Percentiles rank a stretch among this genome's conserved stretches.
Conservation (phyloP, 2,329 filamentous ascomycete genomes). For the Trichoderma cornu-damae region DNA sequence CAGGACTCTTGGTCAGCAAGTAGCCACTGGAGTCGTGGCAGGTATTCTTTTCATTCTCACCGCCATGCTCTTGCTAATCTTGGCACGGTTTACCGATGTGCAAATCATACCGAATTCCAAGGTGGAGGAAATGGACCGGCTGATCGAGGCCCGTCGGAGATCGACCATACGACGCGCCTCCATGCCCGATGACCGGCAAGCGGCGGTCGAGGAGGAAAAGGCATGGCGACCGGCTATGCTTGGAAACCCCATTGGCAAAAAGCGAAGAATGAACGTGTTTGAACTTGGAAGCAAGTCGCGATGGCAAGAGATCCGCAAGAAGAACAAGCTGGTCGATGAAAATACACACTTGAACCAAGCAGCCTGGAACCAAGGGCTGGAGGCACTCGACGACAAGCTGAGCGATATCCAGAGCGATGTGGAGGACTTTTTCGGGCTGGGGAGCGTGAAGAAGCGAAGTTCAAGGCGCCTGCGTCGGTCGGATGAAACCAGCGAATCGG, state of each 20-base stretch:
- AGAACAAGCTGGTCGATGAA: conserved; percentile 52
- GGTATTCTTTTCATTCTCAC: conserved; percentile 62
- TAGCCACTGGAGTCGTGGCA: conserved; percentile 63
- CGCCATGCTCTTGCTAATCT: conserved; percentile 53
- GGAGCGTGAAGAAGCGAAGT: conserved; percentile 26
- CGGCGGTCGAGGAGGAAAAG: conserved; percentile 46
- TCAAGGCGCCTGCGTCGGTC: conserved; percentile 26
- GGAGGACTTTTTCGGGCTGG: conserved; percentile 28
- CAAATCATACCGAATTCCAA: conserved; percentile 64
- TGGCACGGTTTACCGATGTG: conserved; percentile 60
- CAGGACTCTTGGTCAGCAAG: conserved; percentile 60
- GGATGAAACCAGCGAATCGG: conserved; percentile 29
- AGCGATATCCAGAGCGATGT: conserved; percentile 33
- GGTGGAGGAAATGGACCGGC: conserved; percentile 49
- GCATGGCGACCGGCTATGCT: conserved; percentile 67
- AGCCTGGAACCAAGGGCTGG: conserved; percentile 34
- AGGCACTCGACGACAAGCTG: conserved; percentile 36
- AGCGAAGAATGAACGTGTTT: conserved; percentile 63
- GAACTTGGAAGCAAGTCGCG: conserved; percentile 64
- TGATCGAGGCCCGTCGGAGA: conserved; percentile 45
- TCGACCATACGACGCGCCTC: conserved; percentile 44
- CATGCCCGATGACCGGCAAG: conserved; percentile 35
- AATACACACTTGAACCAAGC: conserved; percentile 35
- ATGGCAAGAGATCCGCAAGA: conserved; percentile 66
- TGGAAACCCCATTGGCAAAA: conserved; percentile 64